These are phyloP conservation scores for Zygosaccharomyces sapae DNA, from an alignment of 1,139 yeast species.

Conservation along the genomic window DNA sequence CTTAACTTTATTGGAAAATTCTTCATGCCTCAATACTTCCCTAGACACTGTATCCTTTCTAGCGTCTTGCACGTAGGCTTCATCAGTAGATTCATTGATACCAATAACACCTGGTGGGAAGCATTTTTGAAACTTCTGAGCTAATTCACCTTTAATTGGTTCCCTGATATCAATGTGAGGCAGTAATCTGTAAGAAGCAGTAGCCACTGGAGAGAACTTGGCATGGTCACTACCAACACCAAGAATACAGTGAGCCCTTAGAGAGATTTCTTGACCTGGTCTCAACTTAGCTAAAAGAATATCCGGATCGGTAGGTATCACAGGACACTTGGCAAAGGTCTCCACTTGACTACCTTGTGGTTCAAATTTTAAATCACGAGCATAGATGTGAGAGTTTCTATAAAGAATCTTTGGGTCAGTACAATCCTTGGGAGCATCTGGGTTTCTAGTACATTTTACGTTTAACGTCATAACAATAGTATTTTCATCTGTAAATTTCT, in stretches of 20 bases:
- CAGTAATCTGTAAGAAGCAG: conserved; percentile 92
- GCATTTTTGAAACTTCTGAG: conserved; percentile 76
- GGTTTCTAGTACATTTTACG: conserved; percentile 78
- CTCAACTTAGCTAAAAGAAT: conserved; percentile 85
- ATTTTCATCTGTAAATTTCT: conserved; percentile 76
- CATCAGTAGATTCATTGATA: conserved; percentile 55
- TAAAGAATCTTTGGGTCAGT: conserved; percentile 81
- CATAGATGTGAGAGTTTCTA: conserved; percentile 80
- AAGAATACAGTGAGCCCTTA: conserved; percentile 83
- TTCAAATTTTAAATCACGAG: conserved; percentile 81
- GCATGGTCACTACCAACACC: conserved; percentile 97
- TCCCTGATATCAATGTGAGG: conserved; percentile 79
- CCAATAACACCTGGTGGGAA: conserved; percentile 93
- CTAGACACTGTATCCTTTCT: conserved; percentile 95
- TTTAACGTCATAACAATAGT: conserved; percentile 80
- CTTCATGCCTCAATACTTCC: conserved; percentile 90
- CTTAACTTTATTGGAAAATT: conserved; percentile 82
- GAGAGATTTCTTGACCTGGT: conserved; percentile 93
- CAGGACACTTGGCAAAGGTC: conserved; percentile 61
- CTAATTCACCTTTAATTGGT: conserved; percentile 74
- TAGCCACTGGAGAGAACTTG: conserved; percentile 92
- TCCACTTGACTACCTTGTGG: conserved; percentile 87
- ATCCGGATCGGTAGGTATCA: conserved; percentile 79
- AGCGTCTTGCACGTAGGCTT: conserved; percentile 80
- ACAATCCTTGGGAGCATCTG: conserved; percentile 72